Conservation (phyloP, 768 basidiomycete genomes). For the Glaciozyma martinii region DNA sequence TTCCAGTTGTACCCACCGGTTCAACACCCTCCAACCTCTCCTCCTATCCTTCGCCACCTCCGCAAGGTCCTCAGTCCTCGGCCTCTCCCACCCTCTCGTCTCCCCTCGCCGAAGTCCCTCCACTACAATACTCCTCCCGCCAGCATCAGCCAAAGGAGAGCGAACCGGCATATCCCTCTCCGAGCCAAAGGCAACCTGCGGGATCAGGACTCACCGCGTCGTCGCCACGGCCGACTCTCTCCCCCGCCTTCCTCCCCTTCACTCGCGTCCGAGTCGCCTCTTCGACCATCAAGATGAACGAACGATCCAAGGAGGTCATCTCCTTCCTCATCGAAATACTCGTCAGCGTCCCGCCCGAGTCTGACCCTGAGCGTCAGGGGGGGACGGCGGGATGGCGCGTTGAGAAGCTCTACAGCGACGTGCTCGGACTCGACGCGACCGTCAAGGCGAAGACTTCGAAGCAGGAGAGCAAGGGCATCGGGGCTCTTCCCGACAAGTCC, state of each 20-base stretch:
- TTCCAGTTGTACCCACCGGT: background rate
- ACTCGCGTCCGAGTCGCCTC: constrained; percentile 64
- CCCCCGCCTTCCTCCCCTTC: constrained; percentile 47
- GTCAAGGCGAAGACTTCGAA: constrained; percentile 53
- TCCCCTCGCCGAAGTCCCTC: background rate
- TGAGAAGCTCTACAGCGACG: constrained; percentile 89
- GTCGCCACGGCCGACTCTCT: constrained; percentile 9
- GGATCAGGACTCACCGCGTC: background rate
- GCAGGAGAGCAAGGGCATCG: constrained; percentile 52
- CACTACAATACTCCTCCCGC: background rate
- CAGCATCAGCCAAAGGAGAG: background rate
- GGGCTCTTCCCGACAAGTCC: constrained; percentile 74
- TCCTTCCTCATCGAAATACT: constrained; percentile 70
- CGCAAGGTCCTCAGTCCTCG: background rate
- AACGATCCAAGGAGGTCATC: constrained; percentile 82
- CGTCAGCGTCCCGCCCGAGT: constrained; percentile 32
- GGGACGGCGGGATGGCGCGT: constrained; percentile 48
- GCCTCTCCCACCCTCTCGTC: background rate
- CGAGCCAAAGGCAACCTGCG: background rate
- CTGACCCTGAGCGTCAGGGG: background rate
- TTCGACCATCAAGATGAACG: constrained; percentile 78
- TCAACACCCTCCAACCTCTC: background rate
- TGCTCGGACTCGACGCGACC: constrained; percentile 73
- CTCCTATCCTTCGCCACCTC: background rate
- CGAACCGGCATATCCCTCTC: background rate